Base-by-base conservation (phyloP, 768 basidiomycete genomes). In the Kwoniella bestiolae region DNA sequence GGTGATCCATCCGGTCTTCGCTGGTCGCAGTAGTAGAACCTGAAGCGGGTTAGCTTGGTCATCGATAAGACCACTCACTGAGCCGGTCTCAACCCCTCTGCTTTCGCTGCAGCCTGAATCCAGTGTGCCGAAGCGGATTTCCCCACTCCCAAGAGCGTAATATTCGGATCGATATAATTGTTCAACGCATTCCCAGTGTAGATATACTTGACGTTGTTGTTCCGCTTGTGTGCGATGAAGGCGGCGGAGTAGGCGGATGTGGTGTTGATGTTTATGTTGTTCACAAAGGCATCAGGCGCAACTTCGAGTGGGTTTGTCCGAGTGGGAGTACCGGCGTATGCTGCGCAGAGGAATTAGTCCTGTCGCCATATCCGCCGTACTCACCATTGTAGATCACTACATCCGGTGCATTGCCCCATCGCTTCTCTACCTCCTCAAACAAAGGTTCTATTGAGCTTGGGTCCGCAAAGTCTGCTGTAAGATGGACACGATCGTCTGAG, bases 1-100 rank as follows among this genome's bases (percentile, higher is more conserved):
- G 56, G 56, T 3, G 14, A 12, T 21, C 56, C 56, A 14, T 57
- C 38, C 21, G 28, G 56, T 14, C 11, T 46, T 26, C 56, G 16
- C 23, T 57, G 56, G 25, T 57, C 56, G 23, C 38, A 41, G 28
- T 57, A 57, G 38, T 57, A 57, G 56, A 57, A 57, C 12, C 56
- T 57, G 21, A 8, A 9, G 32, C 16, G 23, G 29, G 16, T 41
- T 14, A 41, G 38, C 38, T 14, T 18, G 18, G 18, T 41, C 38
- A 41, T 41, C 12, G 38, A 2, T 16, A 18, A 41, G 9, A 16
- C 26, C 23, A 57, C 56, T 57, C 38, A 57, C 56, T 41, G 31
- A 26, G 56, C 35, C n/a, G 56, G 56, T 57, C 56, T 57, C 5
- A 57, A 23, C 26, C 32, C 18, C 28, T 41, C 28, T 21, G 35